A percentile compares a stretch with the other conserved stretches of the same genome.
Conservation (phyloP, 495 filamentous ascomycete species). For the Penicillium macrosclerotiorum region DNA sequence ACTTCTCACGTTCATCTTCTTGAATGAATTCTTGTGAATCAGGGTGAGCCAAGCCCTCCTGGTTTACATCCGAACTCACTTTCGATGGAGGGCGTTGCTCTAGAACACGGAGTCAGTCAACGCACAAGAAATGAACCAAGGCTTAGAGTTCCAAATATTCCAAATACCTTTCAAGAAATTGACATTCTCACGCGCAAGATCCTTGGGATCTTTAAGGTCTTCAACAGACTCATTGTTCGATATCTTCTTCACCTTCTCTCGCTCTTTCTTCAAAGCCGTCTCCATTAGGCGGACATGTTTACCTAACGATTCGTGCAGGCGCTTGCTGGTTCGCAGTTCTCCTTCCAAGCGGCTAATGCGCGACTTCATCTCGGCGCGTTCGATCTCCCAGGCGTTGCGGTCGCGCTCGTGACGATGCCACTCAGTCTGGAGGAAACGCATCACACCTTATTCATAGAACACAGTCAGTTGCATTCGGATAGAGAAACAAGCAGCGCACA, state of each 20-base stretch:
- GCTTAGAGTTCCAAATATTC: neutral
- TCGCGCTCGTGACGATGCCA: slow-evolving; percentile 99
- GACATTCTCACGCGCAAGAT: slow-evolving; percentile 41
- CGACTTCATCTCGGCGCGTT: slow-evolving; percentile 98
- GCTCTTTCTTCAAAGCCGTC: slow-evolving; percentile 78
- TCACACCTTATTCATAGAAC: slow-evolving; percentile 65
- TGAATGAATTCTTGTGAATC: slow-evolving; percentile 59
- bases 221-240: slow-evolving; percentile 49
- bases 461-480: slow-evolving; percentile 7
- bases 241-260: slow-evolving; percentile 48
- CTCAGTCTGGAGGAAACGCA: slow-evolving; percentile 98
- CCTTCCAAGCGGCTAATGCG: slow-evolving; percentile 95
- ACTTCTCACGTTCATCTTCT: slow-evolving; percentile 51
- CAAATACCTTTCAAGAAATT: slow-evolving; percentile 39
- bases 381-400: slow-evolving; percentile 98
- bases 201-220: slow-evolving; percentile 41
- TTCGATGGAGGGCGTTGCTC: slow-evolving; percentile 40
- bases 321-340: slow-evolving; percentile 77
- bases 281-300: slow-evolving; percentile 92
- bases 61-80: slow-evolving; percentile 35
- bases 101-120: slow-evolving; percentile 12
- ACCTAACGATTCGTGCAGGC: slow-evolving; percentile 79
- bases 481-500: neutral
- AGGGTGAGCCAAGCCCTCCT: slow-evolving; percentile 44
- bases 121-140: neutral